phyloP scores from a whole-genome alignment of 1,284 basidiomycete species.

The Pisolithus thermaeus region DNA sequence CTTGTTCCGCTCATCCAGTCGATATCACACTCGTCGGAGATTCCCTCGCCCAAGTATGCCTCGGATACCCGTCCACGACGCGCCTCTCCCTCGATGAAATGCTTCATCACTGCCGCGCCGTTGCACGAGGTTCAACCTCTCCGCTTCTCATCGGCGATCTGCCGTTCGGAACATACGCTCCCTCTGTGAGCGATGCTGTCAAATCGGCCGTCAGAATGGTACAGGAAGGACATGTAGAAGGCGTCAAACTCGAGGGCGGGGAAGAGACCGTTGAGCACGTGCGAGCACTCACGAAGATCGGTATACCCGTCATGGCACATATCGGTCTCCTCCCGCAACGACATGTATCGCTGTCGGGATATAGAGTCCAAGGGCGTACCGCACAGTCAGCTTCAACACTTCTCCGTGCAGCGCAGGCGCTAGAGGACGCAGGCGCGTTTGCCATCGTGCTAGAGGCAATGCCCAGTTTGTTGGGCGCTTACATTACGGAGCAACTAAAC shows the following conservation, averaged over 20 bases:
- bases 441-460: conserved; percentile 89
- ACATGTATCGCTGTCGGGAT: conserved; percentile 79
- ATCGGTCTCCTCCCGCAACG: conserved; percentile 91
- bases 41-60: conserved; percentile 89
- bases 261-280: conserved; percentile 73
- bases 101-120: conserved; percentile 85
- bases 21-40: conserved; percentile 85
- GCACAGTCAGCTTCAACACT: conserved; percentile 60
- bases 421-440: conserved; percentile 87
- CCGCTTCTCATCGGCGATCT: conserved; percentile 91
- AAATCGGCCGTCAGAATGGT: conserved; percentile 74
- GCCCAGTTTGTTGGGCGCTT: conserved; percentile 69
- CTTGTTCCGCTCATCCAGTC: conserved; percentile 58
- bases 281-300: conserved; percentile 64
- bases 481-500: conserved; percentile 61
- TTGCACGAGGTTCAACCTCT: conserved; percentile 70
- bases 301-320: conserved; percentile 95
- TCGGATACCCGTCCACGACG: conserved; percentile 84
- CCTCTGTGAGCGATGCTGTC: conserved; percentile 62
- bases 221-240: conserved; percentile 81
- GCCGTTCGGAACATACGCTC: conserved; percentile 88
- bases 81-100: conserved; percentile 84
- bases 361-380: conserved; percentile 82
- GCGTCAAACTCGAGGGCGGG: conserved; percentile 92
- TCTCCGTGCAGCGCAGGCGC: conserved; percentile 57